Base-by-base conservation (phyloP, 2,329 filamentous ascomycete species). In the Fusarium clavum region DNA sequence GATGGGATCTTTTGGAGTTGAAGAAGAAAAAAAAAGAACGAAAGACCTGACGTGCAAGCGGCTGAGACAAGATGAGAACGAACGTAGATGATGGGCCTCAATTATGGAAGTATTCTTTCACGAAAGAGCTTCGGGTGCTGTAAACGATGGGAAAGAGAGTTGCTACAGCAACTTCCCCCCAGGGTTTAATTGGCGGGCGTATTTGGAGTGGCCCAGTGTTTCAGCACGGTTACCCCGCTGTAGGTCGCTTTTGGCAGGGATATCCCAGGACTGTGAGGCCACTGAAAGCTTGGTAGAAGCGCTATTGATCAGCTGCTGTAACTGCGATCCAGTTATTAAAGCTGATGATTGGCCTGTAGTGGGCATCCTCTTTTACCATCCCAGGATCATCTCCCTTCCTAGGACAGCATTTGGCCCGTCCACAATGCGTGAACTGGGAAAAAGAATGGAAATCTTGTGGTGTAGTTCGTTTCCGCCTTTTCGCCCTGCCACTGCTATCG, bases 171-270 rank as follows among this genome's bases (percentile, higher is more conserved):
- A 76, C 74, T 25, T 20, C 22, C 46, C 24, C 30, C 53, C 41
- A 32, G 29, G 52, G 47, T 57, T 53, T 46, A 51, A 65, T 67
- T 72, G 69, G 67, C 69, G 64, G 67, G 71, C 64, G 49, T 71
- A 63, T 66, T 69, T 69, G 62, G 58, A 53, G 69, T 32, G 56
- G 53, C 52, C 64, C 55, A 66, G 52, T 64, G 73, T 76, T 75
- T 73, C 67, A 74, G 55, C 53, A 56, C 49, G 29, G 43, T 47
- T 75, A 75, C 73, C 73, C 73, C 73, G 73, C 73, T 73, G 70
- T 65, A 67, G 73, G 61, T 61, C 64, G 52, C 72, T 60, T 64
- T 47, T 54, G 62, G 57, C 69, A 67, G 51, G 64, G 66, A 61
- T 59, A 12, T 53, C 67, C 62, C 38, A 66, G 55, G 30, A 29